Conservation (phyloP, 352 stramenopile species). For the Pilasporangium apinafurcum region DNA sequence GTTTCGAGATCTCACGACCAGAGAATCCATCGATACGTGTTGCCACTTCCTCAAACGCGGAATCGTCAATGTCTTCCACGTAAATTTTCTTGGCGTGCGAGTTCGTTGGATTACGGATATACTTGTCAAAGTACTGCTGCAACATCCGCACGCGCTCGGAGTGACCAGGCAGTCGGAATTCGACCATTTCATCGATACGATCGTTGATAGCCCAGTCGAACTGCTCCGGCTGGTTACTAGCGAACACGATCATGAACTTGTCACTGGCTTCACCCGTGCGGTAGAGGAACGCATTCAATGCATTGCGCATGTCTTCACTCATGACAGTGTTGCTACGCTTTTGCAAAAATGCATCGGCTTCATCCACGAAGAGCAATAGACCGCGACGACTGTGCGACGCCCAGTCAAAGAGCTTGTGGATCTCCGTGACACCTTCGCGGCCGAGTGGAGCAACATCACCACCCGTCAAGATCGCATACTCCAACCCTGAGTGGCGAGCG, state of each 20-base stretch:
- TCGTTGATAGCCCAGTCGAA: conserved; percentile 99
- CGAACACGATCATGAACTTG: conserved; percentile 99
- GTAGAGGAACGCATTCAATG: conserved; percentile 99
- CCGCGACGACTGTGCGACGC: conserved; percentile 93
- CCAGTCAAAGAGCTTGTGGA: conserved; percentile 99
- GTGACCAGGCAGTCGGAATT: conserved; percentile 92
- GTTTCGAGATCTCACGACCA: conserved; percentile 98
- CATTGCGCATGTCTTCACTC: conserved; percentile 98
- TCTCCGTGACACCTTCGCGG: conserved; percentile 96
- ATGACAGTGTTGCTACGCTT: conserved; percentile 92
- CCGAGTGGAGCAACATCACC: conserved; percentile 98
- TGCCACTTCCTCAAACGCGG: conserved; percentile 90
- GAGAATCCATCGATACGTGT: conserved; percentile 95
- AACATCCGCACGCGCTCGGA: conserved; percentile 97
- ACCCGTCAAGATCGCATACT: conserved; percentile 99
- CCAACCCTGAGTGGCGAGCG: conserved; percentile 93
- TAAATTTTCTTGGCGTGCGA: conserved; percentile 86
- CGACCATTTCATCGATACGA: conserved; percentile 99
- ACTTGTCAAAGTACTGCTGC: conserved; percentile 97
- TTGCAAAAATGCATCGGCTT: conserved; percentile 99
- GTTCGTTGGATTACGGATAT: conserved; percentile 89
- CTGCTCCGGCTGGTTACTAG: conserved; percentile 98
- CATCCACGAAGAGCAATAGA: conserved; percentile 98
- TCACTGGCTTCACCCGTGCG: conserved; percentile 96
- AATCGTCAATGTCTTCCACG: conserved; percentile 89